Base-by-base conservation (phyloP, 2,329 filamentous ascomycete genomes). In the Nothophoma quercina region DNA sequence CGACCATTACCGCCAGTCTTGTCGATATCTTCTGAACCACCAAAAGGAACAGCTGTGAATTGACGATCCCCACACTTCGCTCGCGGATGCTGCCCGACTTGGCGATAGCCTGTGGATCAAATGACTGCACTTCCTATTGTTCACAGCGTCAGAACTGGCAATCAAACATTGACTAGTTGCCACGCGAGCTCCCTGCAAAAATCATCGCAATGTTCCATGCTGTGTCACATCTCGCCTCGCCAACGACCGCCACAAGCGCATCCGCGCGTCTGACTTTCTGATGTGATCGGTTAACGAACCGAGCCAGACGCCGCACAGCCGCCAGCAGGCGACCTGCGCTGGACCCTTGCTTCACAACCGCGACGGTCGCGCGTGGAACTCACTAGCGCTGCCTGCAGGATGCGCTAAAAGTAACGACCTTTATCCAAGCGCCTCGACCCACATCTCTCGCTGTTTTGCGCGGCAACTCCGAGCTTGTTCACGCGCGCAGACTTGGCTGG, bases 291-390 rank as follows among this genome's bases (percentile, higher is more conserved):
- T 16, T 44, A 44, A 45, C 25, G 28, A 41, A 45, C 40, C 51
- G 50, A 53, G 42, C 30, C 40, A 54, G 28, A 8, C 51, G 51
- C 51, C 45, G 22, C 36, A 40, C 51, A 55, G 34, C 44, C 51
- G 51, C 45, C 40, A 49, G 33, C 26, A 48, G 15, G 21, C 28
- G 51, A 44, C 44, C 43, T 34, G 16, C 28, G 21, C 19, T 21
- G 18, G 39, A 44, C 44, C 44, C 25, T 53, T 48, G 44, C 44
- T 43, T 30, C 21, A 28, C 21, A 36, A 26, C 44, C 38, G 38
- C 50, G 39, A 46, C 25, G 32, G 44, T 48, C 19, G 30, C 43
- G 30, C 30, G 26, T 43, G 50, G 43, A 42, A 33, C 30, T 19
- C n/a, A 22, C 38, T 47, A 53, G 50, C 38, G 50, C 15, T 45